Evolutionary conservation across 2,329 filamentous ascomycete genomes (phyloP).

Genomic region (Colletotrichum theobromicola): DNA sequence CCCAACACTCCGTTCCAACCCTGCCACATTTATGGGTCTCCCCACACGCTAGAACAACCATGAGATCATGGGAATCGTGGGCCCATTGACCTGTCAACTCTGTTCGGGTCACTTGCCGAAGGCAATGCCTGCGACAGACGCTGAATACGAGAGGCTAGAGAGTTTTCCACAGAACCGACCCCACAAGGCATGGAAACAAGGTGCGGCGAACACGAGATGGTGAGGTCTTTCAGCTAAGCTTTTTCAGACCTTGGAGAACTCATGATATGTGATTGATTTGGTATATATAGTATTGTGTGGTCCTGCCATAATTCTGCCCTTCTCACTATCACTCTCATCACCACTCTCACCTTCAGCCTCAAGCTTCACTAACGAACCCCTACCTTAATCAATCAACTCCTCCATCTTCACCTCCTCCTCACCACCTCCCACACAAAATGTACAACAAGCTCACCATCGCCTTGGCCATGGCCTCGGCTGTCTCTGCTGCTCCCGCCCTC

Average conservation of each 20-base stretch:
- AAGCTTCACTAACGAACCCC: not conserved
- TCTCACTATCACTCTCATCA: not conserved
- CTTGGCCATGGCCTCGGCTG: slow-evolving; percentile 13
- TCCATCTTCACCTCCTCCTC: not conserved
- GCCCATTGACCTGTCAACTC: slow-evolving; percentile 4
- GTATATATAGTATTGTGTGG: not conserved
- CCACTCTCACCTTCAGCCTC: not conserved
- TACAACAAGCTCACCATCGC: slow-evolving; percentile 12
- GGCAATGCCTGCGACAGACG: not conserved
- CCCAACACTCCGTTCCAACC: not conserved
- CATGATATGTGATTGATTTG: not conserved
- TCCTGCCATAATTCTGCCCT: not conserved
- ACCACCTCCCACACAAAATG: not conserved
- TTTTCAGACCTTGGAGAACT: not conserved
- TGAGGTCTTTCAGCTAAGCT: not conserved
- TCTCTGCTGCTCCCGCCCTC: slow-evolving; percentile 3
- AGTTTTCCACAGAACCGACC: not conserved
- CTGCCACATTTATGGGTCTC: slow-evolving; percentile 5
- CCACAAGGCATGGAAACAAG: not conserved
- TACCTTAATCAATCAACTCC: not conserved
- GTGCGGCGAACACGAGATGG: slow-evolving; percentile 13
- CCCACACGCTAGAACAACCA: not conserved
- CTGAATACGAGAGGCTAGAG: slow-evolving; percentile 4
- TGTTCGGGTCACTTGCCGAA: not conserved
- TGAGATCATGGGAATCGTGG: slow-evolving; percentile 10